phyloP scores from a whole-genome alignment of 2,329 filamentous ascomycete species.

The Alternaria atra region DNA sequence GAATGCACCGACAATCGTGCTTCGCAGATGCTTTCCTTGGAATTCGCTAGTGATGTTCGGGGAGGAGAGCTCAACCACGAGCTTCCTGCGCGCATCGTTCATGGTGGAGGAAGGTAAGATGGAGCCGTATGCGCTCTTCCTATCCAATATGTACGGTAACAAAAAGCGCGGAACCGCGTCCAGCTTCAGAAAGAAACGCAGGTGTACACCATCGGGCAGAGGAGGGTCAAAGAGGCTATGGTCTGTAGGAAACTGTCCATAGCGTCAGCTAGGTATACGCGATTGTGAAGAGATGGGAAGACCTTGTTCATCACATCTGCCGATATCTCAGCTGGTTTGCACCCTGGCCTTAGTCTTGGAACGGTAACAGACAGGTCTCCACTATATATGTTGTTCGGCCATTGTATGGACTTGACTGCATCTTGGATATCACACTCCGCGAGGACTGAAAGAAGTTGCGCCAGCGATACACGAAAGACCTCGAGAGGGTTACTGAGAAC shows the following conservation, averaged over 20 bases:
- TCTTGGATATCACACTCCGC: slow-evolving; percentile 22
- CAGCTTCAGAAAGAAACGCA: slow-evolving; percentile 73
- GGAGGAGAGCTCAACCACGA: slow-evolving; percentile 76
- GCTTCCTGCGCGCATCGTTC: too few relatives aligned
- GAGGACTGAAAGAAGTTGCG: slow-evolving; percentile 25
- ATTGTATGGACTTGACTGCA: slow-evolving; percentile 39
- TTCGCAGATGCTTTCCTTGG: slow-evolving; percentile 71
- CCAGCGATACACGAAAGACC: slow-evolving; percentile 36
- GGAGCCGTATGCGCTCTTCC: too few relatives aligned
- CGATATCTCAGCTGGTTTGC: slow-evolving; percentile 27
- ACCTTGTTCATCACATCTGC: slow-evolving; percentile 40
- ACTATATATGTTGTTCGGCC: slow-evolving; percentile 41
- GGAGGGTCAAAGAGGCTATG: slow-evolving; percentile 73
- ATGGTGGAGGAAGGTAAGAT: too few relatives aligned
- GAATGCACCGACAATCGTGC: slow-evolving; percentile 72
- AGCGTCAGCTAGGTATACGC: neutral
- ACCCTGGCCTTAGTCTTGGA: slow-evolving; percentile 37
- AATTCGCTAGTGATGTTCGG: slow-evolving; percentile 80
- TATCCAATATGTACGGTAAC: slow-evolving; percentile 65
- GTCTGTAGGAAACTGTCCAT: slow-evolving; percentile 67
- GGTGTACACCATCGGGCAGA: slow-evolving; percentile 66
- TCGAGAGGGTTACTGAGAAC: slow-evolving; percentile 38
- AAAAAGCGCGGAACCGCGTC: slow-evolving; percentile 66
- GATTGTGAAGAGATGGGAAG: neutral
- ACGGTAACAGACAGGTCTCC: slow-evolving; percentile 41